A percentile compares a stretch with the other conserved stretches of the same genome.
These are phyloP conservation scores for Auriculariales sp. DNA, from an alignment of 768 basidiomycete species.

Conservation along the genomic window DNA sequence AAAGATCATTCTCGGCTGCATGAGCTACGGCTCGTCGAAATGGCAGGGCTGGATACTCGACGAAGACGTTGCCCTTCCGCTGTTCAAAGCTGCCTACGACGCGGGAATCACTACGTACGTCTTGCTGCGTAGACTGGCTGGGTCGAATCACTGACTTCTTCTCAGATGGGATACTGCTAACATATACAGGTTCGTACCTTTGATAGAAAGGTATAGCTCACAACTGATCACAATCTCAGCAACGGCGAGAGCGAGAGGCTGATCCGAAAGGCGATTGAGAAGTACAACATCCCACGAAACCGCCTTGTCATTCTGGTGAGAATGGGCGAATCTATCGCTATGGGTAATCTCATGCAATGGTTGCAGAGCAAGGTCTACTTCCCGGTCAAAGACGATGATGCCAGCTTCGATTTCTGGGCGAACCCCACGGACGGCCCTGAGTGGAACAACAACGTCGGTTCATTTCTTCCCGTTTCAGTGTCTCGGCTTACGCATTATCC, in stretches of 20 bases:
- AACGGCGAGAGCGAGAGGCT: constrained; percentile 23
- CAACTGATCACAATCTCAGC: constrained; percentile 19
- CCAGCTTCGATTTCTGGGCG: background rate
- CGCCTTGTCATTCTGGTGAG: constrained; percentile 15
- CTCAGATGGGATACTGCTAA: background rate
- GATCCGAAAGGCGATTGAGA: too few relatives aligned
- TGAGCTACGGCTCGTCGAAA: constrained; percentile 38
- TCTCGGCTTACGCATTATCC: background rate
- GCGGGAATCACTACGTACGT: background rate
- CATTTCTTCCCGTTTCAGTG: constrained; percentile 8
- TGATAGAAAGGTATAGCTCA: constrained; percentile 19
- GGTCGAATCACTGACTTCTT: background rate
- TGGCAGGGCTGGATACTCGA: constrained; percentile 42
- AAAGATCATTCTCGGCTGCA: constrained; percentile 47
- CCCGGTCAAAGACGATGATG: constrained; percentile 6
- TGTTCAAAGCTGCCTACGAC: constrained; percentile 33
- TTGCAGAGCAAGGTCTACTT: constrained; percentile 13
- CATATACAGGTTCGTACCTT: constrained; percentile 15
- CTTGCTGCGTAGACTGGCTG: background rate
- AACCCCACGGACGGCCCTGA: constrained; percentile 4
- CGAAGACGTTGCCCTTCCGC: constrained; percentile 29
- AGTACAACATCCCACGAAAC: constrained; percentile 19
- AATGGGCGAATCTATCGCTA: background rate
- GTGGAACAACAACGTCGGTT: constrained; percentile 12
- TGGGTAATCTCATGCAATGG: background rate